phyloP scores from a whole-genome alignment of 2,329 filamentous ascomycete genomes.

The Diaporthe helianthi region DNA sequence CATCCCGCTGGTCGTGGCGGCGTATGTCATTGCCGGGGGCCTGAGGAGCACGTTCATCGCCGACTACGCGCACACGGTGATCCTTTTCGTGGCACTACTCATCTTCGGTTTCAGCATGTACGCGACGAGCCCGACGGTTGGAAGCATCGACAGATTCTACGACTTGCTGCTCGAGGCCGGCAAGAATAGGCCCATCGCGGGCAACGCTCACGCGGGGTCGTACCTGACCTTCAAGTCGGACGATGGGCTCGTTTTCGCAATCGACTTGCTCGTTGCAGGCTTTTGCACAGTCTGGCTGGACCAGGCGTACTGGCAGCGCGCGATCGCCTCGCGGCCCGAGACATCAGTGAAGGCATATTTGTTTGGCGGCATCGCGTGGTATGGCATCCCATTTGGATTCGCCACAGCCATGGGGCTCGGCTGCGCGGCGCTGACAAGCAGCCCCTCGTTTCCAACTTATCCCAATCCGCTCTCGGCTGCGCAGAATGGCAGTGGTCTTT shows the following conservation, averaged over 20 bases:
- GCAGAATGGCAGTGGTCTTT: constrained; percentile 44
- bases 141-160: constrained; percentile 45
- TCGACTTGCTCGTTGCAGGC: constrained; percentile 46
- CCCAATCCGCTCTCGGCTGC: constrained; percentile 42
- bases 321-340: constrained; percentile 50
- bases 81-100: constrained; percentile 48
- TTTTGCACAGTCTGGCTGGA: constrained; percentile 49
- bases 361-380: constrained; percentile 50
- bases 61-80: constrained; percentile 51
- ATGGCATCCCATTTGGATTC: constrained; percentile 47
- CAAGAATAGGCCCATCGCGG: constrained; percentile 42
- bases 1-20: constrained; percentile 47
- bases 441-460: constrained; percentile 42
- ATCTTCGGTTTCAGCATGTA: constrained; percentile 49
- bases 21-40: constrained; percentile 50
- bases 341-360: constrained; percentile 51
- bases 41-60: constrained; percentile 50
- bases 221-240: constrained; percentile 48
- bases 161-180: constrained; percentile 46
- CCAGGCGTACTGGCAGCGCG: constrained; percentile 54
- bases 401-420: constrained; percentile 47
- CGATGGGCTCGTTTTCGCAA: constrained; percentile 47
- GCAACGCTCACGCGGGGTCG: constrained; percentile 44
- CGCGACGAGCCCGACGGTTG: constrained; percentile 41
- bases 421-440: constrained; percentile 42